Base-by-base conservation (phyloP, 2,329 filamentous ascomycete genomes). In the Hawksworthiomyces lignivorus region DNA sequence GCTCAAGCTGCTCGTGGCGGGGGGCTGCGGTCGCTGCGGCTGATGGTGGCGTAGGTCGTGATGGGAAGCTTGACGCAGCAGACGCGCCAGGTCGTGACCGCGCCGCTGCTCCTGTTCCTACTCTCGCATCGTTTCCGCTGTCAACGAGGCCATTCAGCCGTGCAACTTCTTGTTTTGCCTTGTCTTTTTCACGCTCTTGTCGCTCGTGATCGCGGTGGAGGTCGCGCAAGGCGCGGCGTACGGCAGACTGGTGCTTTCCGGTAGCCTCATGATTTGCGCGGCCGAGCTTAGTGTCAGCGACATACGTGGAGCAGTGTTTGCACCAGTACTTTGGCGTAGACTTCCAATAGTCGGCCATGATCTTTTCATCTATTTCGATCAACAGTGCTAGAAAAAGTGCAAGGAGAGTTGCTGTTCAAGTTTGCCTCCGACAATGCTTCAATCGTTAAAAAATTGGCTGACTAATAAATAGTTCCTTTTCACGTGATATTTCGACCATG, bases 301-400 rank as follows among this genome's bases (percentile, higher is more conserved):
- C 85, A 63, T 81, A 97, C 58, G 76, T 77, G 58, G 80, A 78
- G 75, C 92, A 98, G 70, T 95, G 87, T 63, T 97, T 97, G 77
- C 92, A 98, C 88, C 89, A 97, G 68, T 94, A 94, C 60, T 84
- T 90, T 6, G 89, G 89, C 61, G 89, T 95, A 17, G 90, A 96
- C 62, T 97, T 97, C 92, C 92, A 97, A 67, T 95, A 94, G 72
- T 97, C 92, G 0, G 92, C 82, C 92, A 98, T 97, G 36, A 8
- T 22, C 7, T n/a, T n/a, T n/a, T n/a, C n/a, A 14, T 39, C n/a
- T 15, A 10, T 12, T 20, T 11, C 15, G 7, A 27, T 26, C n/a
- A n/a, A n/a, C n/a, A n/a, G n/a, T n/a, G n/a, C n/a, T n/a, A n/a
- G n/a, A n/a, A n/a, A n/a, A n/a, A n/a, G n/a, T n/a, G n/a, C n/a